phyloP scores from a whole-genome alignment of 2,329 filamentous ascomycete genomes.

The Penicillium expansum region DNA sequence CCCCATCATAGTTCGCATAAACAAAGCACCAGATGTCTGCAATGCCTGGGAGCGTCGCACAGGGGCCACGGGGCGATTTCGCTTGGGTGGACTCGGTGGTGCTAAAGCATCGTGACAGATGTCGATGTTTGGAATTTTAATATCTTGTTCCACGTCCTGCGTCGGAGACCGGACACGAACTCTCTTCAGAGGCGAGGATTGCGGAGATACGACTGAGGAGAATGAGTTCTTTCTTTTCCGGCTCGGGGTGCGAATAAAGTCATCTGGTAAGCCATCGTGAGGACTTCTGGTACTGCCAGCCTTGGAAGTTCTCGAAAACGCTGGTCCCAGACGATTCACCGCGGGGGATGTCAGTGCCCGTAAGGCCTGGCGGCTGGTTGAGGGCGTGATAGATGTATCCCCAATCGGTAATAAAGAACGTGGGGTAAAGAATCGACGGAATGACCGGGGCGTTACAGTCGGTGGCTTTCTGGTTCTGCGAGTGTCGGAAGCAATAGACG shows the following conservation, averaged over 20 bases:
- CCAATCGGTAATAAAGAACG: conserved; percentile 40
- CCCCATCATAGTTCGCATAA: conserved; percentile 38
- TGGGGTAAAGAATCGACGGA: conserved; percentile 52
- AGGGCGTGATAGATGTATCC: conserved; percentile 35
- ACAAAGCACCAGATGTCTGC: conserved; percentile 39
- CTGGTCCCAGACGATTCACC: conserved; percentile 43
- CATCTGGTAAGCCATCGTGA: conserved; percentile 28
- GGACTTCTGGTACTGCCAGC: conserved; percentile 27
- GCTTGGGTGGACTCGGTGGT: conserved; percentile 21
- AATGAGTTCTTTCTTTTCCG: conserved; percentile 49
- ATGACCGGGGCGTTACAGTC: conserved; percentile 52
- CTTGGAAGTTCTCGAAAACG: conserved; percentile 41
- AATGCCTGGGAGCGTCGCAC: conserved; percentile 38
- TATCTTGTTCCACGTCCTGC: conserved; percentile 31
- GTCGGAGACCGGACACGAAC: conserved; percentile 35
- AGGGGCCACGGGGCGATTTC: conserved; percentile 28
- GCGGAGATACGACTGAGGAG: conserved; percentile 46
- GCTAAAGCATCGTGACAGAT: conserved; percentile 19
- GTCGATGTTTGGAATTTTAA: conserved; percentile 30
- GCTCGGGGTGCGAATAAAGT: conserved; percentile 39
- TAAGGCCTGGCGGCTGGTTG: conserved; percentile 46
- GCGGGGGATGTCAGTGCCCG: conserved; percentile 44
- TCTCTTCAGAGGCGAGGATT: conserved; percentile 50
- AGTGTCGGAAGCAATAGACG: conserved; percentile 41
- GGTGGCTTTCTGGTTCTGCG: conserved; percentile 46